Conservation (phyloP, 345 rosid species). For the Sapria himalayana region DNA sequence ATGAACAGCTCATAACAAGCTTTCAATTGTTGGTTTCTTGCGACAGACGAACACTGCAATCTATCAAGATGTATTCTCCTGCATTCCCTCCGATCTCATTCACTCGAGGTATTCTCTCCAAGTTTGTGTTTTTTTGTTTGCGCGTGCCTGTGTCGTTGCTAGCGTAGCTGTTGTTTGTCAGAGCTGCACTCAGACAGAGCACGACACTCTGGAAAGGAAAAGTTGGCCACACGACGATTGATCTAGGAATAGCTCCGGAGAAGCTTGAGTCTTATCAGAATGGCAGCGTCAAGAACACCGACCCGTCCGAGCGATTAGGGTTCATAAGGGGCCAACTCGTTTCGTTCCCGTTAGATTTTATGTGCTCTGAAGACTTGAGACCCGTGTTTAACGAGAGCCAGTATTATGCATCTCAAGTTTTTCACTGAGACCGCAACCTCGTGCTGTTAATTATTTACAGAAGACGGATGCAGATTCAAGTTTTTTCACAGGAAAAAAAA, state of each 20-base stretch:
- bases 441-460: no score
- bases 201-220: constrained; percentile 50
- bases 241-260: constrained; percentile 70
- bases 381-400: constrained; percentile 89
- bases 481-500: no score
- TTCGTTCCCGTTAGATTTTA: constrained; percentile 81
- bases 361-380: constrained; percentile 85
- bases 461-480: no score
- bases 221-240: constrained; percentile 70
- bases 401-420: constrained; percentile 91
- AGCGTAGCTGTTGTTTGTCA: constrained; percentile 7
- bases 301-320: constrained; percentile 49
- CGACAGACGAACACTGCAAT: constrained; percentile 63
- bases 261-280: constrained; percentile 45
- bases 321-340: constrained; percentile 70
- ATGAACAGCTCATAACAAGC: not conserved
- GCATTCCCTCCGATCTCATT: constrained; percentile 76
- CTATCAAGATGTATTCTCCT: constrained; percentile 83
- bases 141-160: not conserved
- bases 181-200: constrained; percentile 49
- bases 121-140: constrained; percentile 3
- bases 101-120: constrained; percentile 41
- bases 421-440: no score
- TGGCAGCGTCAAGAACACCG: constrained; percentile 32
- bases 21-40: constrained; percentile 4